A percentile compares a stretch with the other conserved stretches of the same genome.
Conservation (phyloP, 495 filamentous ascomycete genomes). For the Hypoxylon cercidicola region DNA sequence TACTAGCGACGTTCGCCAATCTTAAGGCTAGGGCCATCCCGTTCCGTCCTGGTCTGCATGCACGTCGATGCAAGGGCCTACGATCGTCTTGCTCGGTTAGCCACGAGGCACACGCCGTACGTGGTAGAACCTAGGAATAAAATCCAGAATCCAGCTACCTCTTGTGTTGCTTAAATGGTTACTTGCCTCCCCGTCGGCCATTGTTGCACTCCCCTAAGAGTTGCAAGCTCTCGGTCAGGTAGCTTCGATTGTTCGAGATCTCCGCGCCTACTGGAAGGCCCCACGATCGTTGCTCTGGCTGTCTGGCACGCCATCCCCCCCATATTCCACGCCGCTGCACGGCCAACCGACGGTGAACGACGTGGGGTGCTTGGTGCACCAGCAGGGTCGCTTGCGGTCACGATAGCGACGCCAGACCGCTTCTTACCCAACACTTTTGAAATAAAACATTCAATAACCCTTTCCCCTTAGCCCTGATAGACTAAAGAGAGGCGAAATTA, state of each 20-base stretch:
- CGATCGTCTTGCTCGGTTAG: constrained; percentile 24
- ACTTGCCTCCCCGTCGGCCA: constrained; percentile 9
- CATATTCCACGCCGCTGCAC: constrained; percentile 24
- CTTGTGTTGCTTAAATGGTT: constrained; percentile 15
- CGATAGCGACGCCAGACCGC: constrained; percentile 43
- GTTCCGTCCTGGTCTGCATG: constrained; percentile 37
- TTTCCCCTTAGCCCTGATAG: constrained; percentile 23
- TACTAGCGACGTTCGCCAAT: constrained; percentile 32
- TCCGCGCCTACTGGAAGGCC: constrained; percentile 10
- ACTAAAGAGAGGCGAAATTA: constrained; percentile 28
- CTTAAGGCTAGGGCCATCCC: constrained; percentile 36
- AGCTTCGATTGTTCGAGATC: constrained; percentile 14
- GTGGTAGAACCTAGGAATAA: constrained; percentile 19
- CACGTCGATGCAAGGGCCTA: constrained; percentile 41
- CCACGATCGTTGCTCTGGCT: constrained; percentile 20
- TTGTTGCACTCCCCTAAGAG: constrained; percentile 6
- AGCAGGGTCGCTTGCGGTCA: constrained; percentile 35
- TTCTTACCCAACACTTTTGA: constrained; percentile 41
- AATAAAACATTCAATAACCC: constrained; percentile 30
- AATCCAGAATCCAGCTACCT: constrained; percentile 8
- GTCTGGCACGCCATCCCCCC: constrained; percentile 6
- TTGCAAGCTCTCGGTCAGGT: constrained; percentile 14
- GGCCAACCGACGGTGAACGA: constrained; percentile 26
- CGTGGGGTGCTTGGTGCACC: constrained; percentile 35
- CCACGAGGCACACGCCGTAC: constrained; percentile 26